These are phyloP conservation scores for Truncatella angustata DNA, from an alignment of 2,329 filamentous ascomycete species.

Conservation along the genomic window DNA sequence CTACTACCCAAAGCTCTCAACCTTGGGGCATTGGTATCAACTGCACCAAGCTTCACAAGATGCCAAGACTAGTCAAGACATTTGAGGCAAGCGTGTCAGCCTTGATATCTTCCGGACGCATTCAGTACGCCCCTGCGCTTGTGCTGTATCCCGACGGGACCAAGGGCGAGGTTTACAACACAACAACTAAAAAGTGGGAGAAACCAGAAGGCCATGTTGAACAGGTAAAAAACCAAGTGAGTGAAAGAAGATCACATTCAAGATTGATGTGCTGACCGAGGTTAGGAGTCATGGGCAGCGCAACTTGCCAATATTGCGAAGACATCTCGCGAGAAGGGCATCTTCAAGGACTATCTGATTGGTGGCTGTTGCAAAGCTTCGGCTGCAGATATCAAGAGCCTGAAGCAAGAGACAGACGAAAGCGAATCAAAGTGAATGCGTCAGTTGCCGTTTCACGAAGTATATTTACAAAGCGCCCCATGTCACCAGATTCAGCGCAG, in stretches of 20 bases:
- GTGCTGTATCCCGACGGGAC: conserved; percentile 70
- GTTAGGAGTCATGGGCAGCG: conserved; percentile 42
- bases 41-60: conserved; percentile 64
- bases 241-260: not conserved
- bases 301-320: conserved; percentile 41
- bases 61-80: conserved; percentile 51
- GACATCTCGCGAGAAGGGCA: conserved; percentile 31
- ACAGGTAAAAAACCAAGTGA: not conserved
- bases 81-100: conserved; percentile 48
- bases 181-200: conserved; percentile 60
- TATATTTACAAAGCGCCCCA: too few species aligned
- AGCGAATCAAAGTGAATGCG: too few species aligned
- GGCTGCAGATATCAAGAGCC: conserved; percentile 65
- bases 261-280: not conserved
- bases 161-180: conserved; percentile 66
- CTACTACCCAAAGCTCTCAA: conserved; percentile 15
- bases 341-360: conserved; percentile 46
- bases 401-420: not conserved
- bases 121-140: conserved; percentile 47
- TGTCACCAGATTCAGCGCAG: too few species aligned
- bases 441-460: too few species aligned
- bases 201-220: conserved; percentile 27
- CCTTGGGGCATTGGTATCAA: conserved; percentile 68
- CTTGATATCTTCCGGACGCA: conserved; percentile 31
- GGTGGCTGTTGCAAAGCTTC: conserved; percentile 54